These are phyloP conservation scores for Eremochloa ophiuroides DNA, from an alignment of 176 grass and related monocot genomes.

Conservation along the genomic window DNA sequence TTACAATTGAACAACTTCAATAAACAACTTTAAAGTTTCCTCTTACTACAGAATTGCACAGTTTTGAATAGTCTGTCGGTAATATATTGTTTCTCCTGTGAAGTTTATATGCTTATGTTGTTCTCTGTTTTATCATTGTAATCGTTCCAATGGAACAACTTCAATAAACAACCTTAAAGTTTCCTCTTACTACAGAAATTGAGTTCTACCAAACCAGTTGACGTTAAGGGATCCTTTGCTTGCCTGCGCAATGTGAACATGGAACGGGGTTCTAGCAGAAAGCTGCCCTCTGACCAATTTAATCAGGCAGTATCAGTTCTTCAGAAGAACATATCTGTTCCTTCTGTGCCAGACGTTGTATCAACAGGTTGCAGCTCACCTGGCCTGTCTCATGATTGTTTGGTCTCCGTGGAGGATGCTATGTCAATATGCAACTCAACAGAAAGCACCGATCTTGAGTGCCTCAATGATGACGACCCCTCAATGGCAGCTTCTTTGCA, in stretches of 20 bases:
- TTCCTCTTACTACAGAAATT: slow-evolving; percentile 19
- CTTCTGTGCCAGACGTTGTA: slow-evolving; percentile 2
- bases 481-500: slow-evolving; percentile 52
- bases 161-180: neutral
- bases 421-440: slow-evolving; percentile 71
- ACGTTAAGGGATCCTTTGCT: slow-evolving; percentile 21
- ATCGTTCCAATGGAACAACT: neutral
- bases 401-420: slow-evolving; percentile 43
- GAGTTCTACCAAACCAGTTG: neutral
- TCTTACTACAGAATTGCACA: slow-evolving; percentile 8
- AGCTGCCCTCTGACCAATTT: neutral
- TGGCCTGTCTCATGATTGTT: neutral
- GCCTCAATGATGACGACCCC: slow-evolving; percentile 46
- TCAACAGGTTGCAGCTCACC: neutral
- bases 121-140: neutral
- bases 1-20: neutral
- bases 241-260: slow-evolving; percentile 3
- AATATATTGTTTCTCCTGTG: neutral
- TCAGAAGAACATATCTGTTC: neutral
- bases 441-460: slow-evolving; percentile 58
- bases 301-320: slow-evolving; percentile 18
- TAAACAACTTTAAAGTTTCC: neutral
- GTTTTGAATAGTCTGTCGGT: neutral
- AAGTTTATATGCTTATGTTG: neutral
- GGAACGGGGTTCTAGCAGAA: neutral